These are phyloP conservation scores for Ceriops tagal DNA, from an alignment of 345 rosid genomes.

Conservation along the genomic window DNA sequence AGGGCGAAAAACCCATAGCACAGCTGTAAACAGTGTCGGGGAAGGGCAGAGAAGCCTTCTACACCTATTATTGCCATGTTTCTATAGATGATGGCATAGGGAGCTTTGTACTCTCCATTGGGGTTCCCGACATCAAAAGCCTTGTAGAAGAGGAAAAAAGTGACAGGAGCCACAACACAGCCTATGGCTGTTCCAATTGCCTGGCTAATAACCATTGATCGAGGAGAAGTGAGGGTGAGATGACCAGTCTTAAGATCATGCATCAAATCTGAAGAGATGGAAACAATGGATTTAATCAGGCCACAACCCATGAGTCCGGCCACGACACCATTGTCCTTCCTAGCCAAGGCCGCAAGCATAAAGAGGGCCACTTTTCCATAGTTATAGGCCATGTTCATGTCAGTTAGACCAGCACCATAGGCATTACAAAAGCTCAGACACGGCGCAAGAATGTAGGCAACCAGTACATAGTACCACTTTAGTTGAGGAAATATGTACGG, in stretches of 20 bases:
- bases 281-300: conserved; percentile 76
- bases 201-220: conserved; percentile 85
- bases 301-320: conserved; percentile 93
- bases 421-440: conserved; percentile 94
- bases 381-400: conserved; percentile 96
- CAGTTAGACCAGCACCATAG: conserved; percentile 90
- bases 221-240: conserved; percentile 81
- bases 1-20: conserved; percentile 81
- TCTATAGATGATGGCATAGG: conserved; percentile 77
- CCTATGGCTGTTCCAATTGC: conserved; percentile 85
- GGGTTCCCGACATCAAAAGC: conserved; percentile 91
- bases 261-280: conserved; percentile 88
- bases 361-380: conserved; percentile 92
- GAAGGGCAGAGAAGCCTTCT: conserved; percentile 93
- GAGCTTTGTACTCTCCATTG: conserved; percentile 87
- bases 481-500: conserved; percentile 86
- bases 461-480: conserved; percentile 83
- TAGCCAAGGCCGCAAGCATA: conserved; percentile 68
- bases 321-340: conserved; percentile 63
- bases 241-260: conserved; percentile 95
- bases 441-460: conserved; percentile 85
- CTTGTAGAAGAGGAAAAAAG: conserved; percentile 82
- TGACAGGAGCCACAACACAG: conserved; percentile 79
- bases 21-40: conserved; percentile 72
- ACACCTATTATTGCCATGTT: conserved; percentile 96